Conservation (phyloP, 495 filamentous ascomycete species). For the Chaetomium fimeti region DNA sequence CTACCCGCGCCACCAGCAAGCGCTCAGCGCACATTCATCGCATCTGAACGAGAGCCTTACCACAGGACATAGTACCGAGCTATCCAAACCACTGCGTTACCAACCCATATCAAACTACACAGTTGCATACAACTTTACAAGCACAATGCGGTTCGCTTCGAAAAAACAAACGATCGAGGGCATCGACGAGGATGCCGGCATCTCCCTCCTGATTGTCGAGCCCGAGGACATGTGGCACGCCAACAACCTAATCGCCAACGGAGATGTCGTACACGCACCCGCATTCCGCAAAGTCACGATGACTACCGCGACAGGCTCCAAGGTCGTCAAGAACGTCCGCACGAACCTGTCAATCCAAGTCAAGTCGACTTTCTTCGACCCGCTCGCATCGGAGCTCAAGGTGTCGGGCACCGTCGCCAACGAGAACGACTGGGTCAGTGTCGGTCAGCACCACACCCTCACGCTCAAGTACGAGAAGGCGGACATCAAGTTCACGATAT, state of each 20-base stretch:
- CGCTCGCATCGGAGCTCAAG: conserved; percentile 77
- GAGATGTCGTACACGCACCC: conserved; percentile 76
- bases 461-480: conserved; percentile 62
- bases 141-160: conserved; percentile 33
- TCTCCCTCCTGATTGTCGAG: conserved; percentile 83
- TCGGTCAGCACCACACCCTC: conserved; percentile 86
- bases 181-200: conserved; percentile 66
- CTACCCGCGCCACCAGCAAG: no score
- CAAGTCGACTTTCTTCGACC: conserved; percentile 84
- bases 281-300: conserved; percentile 78
- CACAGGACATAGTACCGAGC: no score
- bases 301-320: conserved; percentile 70
- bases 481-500: conserved; percentile 64
- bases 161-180: conserved; percentile 59
- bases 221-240: conserved; percentile 99
- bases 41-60: neutral
- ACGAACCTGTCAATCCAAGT: conserved; percentile 78
- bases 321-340: conserved; percentile 70
- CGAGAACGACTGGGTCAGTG: conserved; percentile 78
- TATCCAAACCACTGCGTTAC: neutral
- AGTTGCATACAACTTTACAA: neutral
- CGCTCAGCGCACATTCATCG: no score
- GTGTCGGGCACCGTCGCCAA: conserved; percentile 77
- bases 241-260: conserved; percentile 85
- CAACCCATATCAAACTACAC: neutral